Evolutionary conservation across 2,329 filamentous ascomycete genomes (phyloP), one percentile per base, ranked within the genome.

Genomic region (Fusarium hostae): DNA sequence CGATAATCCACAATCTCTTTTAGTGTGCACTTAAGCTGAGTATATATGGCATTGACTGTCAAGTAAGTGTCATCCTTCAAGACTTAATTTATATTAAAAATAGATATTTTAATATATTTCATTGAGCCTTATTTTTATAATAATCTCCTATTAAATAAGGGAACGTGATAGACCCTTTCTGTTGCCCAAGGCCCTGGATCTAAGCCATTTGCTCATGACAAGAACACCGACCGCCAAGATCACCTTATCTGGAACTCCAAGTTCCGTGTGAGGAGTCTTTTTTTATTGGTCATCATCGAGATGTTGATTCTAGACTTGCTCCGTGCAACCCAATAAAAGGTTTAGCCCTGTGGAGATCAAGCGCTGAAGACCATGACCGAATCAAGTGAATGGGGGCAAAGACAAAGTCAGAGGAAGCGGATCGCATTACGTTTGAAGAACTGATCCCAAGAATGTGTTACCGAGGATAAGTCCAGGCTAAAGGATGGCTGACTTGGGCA

Each of bases 291-390:
- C 28, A 10, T 32, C 9, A 37, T n/a, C 9, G 10, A n/a, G 5
- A 24, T 40, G 26, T 24, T 51, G 32, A 34, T 22, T 51, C 45
- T 28, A 61, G 52, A 32, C 58, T 39, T 68, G 44, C 56, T 58
- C 26, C 35, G n/a, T 68, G 52, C 24, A 56, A 43, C 45, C 18
- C 62, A 47, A 30, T 35, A 57, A 71, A 55, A 16, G 59, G 57
- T 22, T 58, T 71, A 71, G 69, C 37, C 30, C 28, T 20, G 70
- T 71, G 73, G 73, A 66, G 57, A 39, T 62, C 45, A 37, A 32
- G 6, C 24, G 62, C 58, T 48, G 55, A 48, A 54, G 26, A 56
- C 34, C 51, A 47, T 32, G 58, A 40, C 51, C 28, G 34, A 50
- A 64, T 51, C 59, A 64, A 54, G 63, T 71, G 60, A 61, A 62